Percentiles rank a stretch among this genome's conserved stretches.
Evolutionary conservation across 1,284 basidiomycete genomes (phyloP).

Genomic region (Leccinum pallidistipes): DNA sequence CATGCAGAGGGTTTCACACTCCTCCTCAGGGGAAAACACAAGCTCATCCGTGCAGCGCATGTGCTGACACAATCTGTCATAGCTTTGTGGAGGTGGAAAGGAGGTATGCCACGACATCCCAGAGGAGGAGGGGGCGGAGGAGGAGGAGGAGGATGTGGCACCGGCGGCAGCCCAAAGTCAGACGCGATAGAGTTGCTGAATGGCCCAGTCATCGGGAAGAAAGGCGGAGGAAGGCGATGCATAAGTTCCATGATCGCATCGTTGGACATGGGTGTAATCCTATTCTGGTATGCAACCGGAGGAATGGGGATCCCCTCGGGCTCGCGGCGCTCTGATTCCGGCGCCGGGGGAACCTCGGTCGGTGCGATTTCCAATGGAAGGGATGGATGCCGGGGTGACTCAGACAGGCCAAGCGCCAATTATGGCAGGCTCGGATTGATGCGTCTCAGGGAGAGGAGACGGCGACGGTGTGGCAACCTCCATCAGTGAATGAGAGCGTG

Average conservation of each 20-base stretch:
- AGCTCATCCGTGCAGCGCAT: slow-evolving; percentile 42
- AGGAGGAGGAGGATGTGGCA: slow-evolving; percentile 12
- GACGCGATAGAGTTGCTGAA: slow-evolving; percentile 27
- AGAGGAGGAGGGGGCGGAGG: not conserved
- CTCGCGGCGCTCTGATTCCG: not conserved
- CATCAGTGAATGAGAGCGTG: slow-evolving; percentile 48
- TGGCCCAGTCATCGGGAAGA: slow-evolving; percentile 22
- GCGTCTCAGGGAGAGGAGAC: slow-evolving; percentile 18
- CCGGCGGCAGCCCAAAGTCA: slow-evolving; percentile 22
- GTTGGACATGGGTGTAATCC: slow-evolving; percentile 8
- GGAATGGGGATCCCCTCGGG: slow-evolving; percentile 1
- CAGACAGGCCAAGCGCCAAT: slow-evolving; percentile 37
- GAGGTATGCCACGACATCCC: slow-evolving; percentile 10
- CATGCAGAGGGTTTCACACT: slow-evolving; percentile 44
- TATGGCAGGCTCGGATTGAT: slow-evolving; percentile 29
- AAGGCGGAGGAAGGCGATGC: slow-evolving; percentile 21
- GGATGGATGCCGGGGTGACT: slow-evolving; percentile 22
- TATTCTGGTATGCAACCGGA: slow-evolving; percentile 2
- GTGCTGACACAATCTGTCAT: slow-evolving; percentile 22
- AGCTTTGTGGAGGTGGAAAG: slow-evolving; percentile 18
- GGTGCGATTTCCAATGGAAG: slow-evolving; percentile 14
- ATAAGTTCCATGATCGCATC: slow-evolving; percentile 18
- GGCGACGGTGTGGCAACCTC: slow-evolving; percentile 43
- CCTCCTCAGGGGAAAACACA: slow-evolving; percentile 37
- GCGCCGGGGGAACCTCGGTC: slow-evolving; percentile 9